A percentile compares a stretch with the other conserved stretches of the same genome.
phyloP scores from a whole-genome alignment of 2,329 filamentous ascomycete species.

The Fusarium gaditjirri region DNA sequence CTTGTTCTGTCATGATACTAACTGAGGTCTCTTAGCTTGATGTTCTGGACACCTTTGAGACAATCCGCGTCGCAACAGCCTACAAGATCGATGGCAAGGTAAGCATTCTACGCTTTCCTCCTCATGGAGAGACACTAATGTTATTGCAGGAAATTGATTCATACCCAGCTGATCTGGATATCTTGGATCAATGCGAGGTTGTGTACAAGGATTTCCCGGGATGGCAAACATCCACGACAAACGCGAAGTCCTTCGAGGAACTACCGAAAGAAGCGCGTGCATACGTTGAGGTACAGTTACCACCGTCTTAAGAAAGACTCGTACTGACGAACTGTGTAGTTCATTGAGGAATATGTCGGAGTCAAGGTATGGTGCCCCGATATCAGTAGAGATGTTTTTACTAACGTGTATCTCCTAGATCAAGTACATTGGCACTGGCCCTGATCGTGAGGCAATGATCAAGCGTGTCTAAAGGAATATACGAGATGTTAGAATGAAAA shows the following conservation, averaged over 20 bases:
- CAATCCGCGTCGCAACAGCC: constrained; percentile 77
- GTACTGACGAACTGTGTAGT: background rate
- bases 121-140: background rate
- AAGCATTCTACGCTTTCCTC: background rate
- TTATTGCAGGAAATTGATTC: constrained; percentile 48
- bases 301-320: background rate
- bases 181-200: constrained; percentile 69
- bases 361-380: background rate
- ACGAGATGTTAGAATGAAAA: background rate
- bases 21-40: constrained; percentile 33
- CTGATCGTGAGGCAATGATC: constrained; percentile 73
- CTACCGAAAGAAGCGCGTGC: constrained; percentile 71
- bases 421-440: constrained; percentile 49
- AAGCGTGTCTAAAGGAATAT: constrained; percentile 36
- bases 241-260: constrained; percentile 68
- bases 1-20: background rate
- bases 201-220: constrained; percentile 75
- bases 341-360: background rate
- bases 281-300: constrained; percentile 62
- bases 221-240: constrained; percentile 74
- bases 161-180: constrained; percentile 72
- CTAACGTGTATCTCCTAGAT: background rate
- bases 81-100: constrained; percentile 63
- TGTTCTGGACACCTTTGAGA: constrained; percentile 77
- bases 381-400: fast-evolving